Evolutionary conservation across 352 stramenopile genomes (phyloP).

Genomic region (Globisporangium megalacanthum): DNA sequence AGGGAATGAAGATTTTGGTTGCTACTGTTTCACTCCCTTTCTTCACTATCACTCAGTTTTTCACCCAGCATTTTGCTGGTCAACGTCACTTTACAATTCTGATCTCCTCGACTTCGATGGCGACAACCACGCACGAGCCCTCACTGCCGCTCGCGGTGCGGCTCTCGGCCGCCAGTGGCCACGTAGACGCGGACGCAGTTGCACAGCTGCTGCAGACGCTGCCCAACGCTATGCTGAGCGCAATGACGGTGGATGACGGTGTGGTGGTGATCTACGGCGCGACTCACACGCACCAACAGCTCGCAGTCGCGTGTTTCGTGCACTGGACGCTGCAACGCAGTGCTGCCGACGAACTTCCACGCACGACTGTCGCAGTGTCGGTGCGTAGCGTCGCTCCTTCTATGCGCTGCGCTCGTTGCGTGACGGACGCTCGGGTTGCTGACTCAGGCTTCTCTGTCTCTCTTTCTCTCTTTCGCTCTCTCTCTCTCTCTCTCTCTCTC

Average conservation of each 20-base stretch:
- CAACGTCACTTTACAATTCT: too few species aligned
- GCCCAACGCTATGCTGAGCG: neutral
- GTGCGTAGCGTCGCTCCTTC: neutral
- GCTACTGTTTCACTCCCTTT: too few species aligned
- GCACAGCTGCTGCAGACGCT: conserved; percentile 4
- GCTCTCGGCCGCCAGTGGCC: conserved; percentile 11
- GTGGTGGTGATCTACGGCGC: conserved; percentile 20
- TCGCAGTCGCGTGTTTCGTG: conserved; percentile 46
- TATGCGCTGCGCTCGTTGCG: too few species aligned
- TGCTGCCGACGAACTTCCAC: conserved; percentile 4
- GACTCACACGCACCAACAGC: conserved; percentile 31
- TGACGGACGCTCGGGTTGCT: neutral
- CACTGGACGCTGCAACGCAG: conserved; percentile 30
- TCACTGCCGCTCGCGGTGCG: conserved; percentile 18
- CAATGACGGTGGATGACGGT: neutral
- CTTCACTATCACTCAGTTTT: too few species aligned
- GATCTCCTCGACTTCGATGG: conserved; percentile 2
- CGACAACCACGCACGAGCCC: conserved; percentile 13
- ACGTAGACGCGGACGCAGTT: conserved; percentile 10
- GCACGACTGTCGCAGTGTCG: conserved; percentile 18
- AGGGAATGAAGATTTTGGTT: too few species aligned
- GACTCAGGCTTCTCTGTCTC: neutral
- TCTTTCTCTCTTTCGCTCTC: neutral
- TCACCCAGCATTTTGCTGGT: neutral
- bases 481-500: neutral